Percentiles rank a stretch among this genome's conserved stretches.
Conservation (phyloP, 1,284 basidiomycete genomes). For the Schizopora paradoxa region DNA sequence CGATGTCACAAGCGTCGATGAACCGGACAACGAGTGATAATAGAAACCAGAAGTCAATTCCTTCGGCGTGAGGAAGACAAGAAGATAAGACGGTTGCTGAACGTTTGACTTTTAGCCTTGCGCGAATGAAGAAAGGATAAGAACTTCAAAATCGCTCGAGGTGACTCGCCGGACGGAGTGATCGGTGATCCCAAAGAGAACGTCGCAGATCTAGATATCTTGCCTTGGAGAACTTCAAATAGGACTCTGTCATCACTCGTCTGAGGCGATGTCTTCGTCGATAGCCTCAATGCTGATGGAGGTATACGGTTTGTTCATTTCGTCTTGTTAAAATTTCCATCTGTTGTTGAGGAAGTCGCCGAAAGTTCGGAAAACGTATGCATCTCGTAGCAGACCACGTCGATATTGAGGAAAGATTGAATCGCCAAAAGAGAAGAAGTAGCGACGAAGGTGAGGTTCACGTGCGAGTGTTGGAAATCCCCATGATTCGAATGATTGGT, state of each 20-base stretch:
- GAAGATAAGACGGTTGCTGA: conserved; percentile 52
- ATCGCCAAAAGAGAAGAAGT: conserved; percentile 6
- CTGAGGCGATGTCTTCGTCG: conserved; percentile 70
- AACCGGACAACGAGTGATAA: conserved; percentile 28
- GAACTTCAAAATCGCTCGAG: too few species aligned
- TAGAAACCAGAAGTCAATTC: conserved; percentile 33
- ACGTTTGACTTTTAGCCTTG: too few species aligned
- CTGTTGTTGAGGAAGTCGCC: conserved; percentile 58
- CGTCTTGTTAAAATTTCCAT: conserved; percentile 39
- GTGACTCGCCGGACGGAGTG: conserved; percentile 42
- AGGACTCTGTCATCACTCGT: conserved; percentile 75
- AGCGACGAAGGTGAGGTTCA: conserved; percentile 52
- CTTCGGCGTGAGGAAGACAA: conserved; percentile 61
- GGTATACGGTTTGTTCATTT: conserved; percentile 56
- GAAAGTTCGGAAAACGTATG: conserved; percentile 66
- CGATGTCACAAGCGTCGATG: conserved; percentile 21
- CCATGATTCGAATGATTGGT: conserved; percentile 55
- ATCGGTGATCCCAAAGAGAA: too few species aligned
- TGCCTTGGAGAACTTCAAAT: conserved; percentile 71
- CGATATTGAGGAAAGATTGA: conserved; percentile 33
- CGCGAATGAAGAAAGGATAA: too few species aligned
- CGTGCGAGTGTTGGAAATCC: conserved; percentile 81
- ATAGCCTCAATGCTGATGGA: conserved; percentile 51
- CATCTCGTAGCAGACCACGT: conserved; percentile 70
- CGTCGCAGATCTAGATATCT: conserved; percentile 37